Evolutionary conservation across 1,284 basidiomycete species (phyloP), one percentile per base, ranked within the genome.

Genomic region (Trichosporon inkin): DNA sequence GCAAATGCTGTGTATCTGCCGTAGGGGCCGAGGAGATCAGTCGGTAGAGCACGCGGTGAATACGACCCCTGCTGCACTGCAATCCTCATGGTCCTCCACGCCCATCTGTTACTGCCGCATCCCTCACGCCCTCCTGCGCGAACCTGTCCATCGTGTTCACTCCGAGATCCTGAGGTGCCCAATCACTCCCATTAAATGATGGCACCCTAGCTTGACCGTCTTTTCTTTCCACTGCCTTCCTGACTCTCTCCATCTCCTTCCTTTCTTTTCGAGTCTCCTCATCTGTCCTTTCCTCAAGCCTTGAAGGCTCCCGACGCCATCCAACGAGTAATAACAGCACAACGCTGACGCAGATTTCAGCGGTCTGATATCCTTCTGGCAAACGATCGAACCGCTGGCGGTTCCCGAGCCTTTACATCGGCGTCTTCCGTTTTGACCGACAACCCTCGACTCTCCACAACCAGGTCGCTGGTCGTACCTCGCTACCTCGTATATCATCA

Each of bases 311-410:
- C 22, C 24, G 20, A 7, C n/a, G 2, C 37, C 24, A n/a, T 10
- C 37, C 11, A 28, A 11, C 6, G 10, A 20, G 22, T 8, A 40
- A 54, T 24, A n/a, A 28, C 20, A 24, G 36, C 55, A 11, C 14
- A n/a, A 35, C 34, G 35, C 52, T 53, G 52, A 53, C 52, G 10
- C n/a, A 32, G 28, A 32, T 16, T n/a, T 49, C 44, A 49, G 44
- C 44, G 24, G 10, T 49, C 44, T 28, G 28, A n/a, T 53, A 35
- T 38, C 17, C 19, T 24, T 32, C 14, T 53, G 35, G 24, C 37
- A n/a, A 35, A 20, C 35, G 51, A 52, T 35, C 34, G 51, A 52
- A 47, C 55, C 34, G 16, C 32, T 47, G 13, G 24, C 19, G 20
- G 40, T 44, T 24, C 14, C 8, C 38, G 13, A 14, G n/a, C n/a